A percentile compares a stretch with the other conserved stretches of the same genome.
Conservation (phyloP, 116 monocot species). For the Posidonia oceanica region DNA sequence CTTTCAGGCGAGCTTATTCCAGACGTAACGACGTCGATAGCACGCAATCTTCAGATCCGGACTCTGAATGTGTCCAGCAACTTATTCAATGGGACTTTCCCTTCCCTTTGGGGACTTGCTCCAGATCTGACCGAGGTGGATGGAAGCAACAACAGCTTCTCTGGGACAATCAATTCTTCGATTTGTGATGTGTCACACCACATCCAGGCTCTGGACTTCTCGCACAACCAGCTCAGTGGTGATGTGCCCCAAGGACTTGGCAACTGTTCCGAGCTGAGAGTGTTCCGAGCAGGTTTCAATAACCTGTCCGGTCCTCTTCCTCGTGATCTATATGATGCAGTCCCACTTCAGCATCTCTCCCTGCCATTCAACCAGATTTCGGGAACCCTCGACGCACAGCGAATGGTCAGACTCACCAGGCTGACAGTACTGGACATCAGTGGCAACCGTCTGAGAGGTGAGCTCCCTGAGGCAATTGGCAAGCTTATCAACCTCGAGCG, state of each 20-base stretch:
- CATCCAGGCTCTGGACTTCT: constrained; percentile 25
- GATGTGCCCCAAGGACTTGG: constrained; percentile 25
- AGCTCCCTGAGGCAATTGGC: constrained; percentile 25
- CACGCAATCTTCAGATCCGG: background rate
- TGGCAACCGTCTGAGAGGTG: constrained; percentile 24
- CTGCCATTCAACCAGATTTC: constrained; percentile 17
- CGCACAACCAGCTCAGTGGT: constrained; percentile 28
- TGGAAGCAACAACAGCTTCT: constrained; percentile 49
- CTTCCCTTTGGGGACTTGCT: background rate
- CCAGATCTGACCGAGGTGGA: constrained; percentile 17
- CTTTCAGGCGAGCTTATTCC: constrained; percentile 13
- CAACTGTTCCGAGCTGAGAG: constrained; percentile 23
- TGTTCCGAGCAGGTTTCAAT: constrained; percentile 27
- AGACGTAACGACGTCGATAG: background rate
- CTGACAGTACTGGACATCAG: constrained; percentile 31
- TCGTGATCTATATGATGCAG: constrained; percentile 19
- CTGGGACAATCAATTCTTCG: constrained; percentile 25
- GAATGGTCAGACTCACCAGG: constrained; percentile 20
- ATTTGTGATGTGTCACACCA: constrained; percentile 11
- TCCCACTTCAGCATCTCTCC: constrained; percentile 20
- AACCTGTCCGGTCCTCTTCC: constrained; percentile 30
- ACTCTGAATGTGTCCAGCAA: constrained; percentile 33
- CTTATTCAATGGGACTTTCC: constrained; percentile 22
- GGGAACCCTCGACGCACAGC: constrained; percentile 22
- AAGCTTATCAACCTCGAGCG: constrained; percentile 23